Conservation (phyloP, 2,329 filamentous ascomycete species). For the Claviceps fusiformis region DNA sequence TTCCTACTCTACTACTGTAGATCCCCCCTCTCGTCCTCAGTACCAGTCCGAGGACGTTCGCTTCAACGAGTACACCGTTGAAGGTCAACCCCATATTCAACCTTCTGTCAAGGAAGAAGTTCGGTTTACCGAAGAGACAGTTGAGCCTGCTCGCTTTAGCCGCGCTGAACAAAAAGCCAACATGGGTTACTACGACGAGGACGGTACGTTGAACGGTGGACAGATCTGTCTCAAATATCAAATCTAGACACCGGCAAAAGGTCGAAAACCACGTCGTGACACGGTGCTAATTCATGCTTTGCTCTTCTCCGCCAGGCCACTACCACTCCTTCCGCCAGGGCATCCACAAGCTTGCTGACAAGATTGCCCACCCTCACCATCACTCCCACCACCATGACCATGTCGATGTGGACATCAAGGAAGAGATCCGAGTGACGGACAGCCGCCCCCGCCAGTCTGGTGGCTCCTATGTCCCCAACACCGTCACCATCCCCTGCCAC, state of each 20-base stretch:
- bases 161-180: constrained; percentile 33
- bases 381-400: constrained; percentile 31
- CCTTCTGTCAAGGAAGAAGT: constrained; percentile 41
- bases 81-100: constrained; percentile 18
- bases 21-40: constrained; percentile 19
- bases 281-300: constrained; percentile 6
- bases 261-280: no score
- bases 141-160: constrained; percentile 36
- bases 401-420: constrained; percentile 32
- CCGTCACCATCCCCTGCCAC: constrained; percentile 97
- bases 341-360: constrained; percentile 44
- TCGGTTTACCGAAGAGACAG: constrained; percentile 53
- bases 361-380: constrained; percentile 32
- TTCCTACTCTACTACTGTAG: constrained; percentile 26
- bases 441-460: constrained; percentile 16
- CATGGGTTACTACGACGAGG: constrained; percentile 55
- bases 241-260: no score
- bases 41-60: constrained; percentile 16
- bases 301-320: constrained; percentile 29
- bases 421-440: constrained; percentile 12
- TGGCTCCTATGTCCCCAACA: constrained; percentile 48
- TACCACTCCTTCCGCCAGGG: constrained; percentile 46
- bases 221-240: no score
- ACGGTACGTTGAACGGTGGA: constrained; percentile 29
- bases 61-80: constrained; percentile 25